Evolutionary conservation across 306 rosid genomes (phyloP).

Genomic region (Macrotyloma uniflorum): DNA sequence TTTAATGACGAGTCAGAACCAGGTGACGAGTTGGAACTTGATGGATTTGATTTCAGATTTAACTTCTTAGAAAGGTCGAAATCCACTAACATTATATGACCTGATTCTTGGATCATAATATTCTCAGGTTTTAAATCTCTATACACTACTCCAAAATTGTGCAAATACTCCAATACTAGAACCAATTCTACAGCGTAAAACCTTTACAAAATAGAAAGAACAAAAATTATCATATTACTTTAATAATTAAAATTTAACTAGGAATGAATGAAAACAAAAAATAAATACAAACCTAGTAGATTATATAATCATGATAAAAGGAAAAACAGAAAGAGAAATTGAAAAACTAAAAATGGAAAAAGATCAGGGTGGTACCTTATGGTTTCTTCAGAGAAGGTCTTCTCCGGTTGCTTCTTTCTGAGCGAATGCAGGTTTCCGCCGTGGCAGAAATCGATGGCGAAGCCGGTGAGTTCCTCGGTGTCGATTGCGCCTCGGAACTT

Average conservation of each 20-base stretch:
- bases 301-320: too few relatives aligned
- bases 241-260: not conserved
- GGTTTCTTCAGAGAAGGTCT: conserved; percentile 70
- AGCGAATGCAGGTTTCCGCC: conserved; percentile 79
- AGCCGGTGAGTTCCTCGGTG: conserved; percentile 61
- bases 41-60: conserved; percentile 42
- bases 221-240: too few relatives aligned
- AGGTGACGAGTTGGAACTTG: conserved; percentile 40
- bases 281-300: too few relatives aligned
- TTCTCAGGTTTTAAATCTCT: conserved; percentile 96
- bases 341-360: not conserved
- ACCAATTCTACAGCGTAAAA: conserved; percentile 93
- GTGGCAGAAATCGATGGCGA: conserved; percentile 78
- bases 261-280: too few relatives aligned
- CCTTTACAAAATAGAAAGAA: conserved; percentile 49
- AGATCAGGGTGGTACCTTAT: conserved; percentile 54
- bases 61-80: conserved; percentile 82
- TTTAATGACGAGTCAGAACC: not conserved
- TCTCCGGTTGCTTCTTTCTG: conserved; percentile 65
- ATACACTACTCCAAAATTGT: conserved; percentile 73
- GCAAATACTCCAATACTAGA: conserved; percentile 76
- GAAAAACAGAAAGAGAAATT: too few relatives aligned
- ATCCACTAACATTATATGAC: conserved; percentile 94
- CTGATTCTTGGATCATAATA: conserved; percentile 77
- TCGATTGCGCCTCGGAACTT: conserved; percentile 62